Conservation (phyloP, 2,329 filamentous ascomycete genomes). For the Pseudogymnoascus destructans region DNA sequence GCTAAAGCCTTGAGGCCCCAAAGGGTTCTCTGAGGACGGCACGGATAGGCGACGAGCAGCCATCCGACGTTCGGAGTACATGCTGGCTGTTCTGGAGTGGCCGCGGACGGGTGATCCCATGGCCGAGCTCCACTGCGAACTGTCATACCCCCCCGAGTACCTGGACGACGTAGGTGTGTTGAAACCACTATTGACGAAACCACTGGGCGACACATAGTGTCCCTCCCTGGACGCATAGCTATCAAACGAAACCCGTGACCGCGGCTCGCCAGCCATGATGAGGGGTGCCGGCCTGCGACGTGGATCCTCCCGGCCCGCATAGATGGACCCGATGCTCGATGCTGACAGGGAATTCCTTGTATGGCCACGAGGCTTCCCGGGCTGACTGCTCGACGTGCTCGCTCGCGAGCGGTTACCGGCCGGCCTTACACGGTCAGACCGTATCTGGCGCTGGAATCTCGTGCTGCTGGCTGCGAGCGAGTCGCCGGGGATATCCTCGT, state of each 20-base stretch:
- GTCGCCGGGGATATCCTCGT: conserved; percentile 89
- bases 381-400: conserved; percentile 61
- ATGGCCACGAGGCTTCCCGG: conserved; percentile 62
- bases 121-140: conserved; percentile 57
- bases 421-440: conserved; percentile 71
- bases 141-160: conserved; percentile 63
- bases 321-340: conserved; percentile 69
- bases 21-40: conserved; percentile 62
- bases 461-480: conserved; percentile 88
- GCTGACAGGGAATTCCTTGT: conserved; percentile 70
- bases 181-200: conserved; percentile 37
- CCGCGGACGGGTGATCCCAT: conserved; percentile 61
- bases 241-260: conserved; percentile 54
- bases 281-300: conserved; percentile 67
- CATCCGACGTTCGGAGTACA: conserved; percentile 53
- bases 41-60: conserved; percentile 70
- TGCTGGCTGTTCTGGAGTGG: conserved; percentile 56
- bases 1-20: conserved; percentile 43
- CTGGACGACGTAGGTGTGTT: conserved; percentile 76
- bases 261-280: conserved; percentile 64
- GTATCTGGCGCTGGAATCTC: conserved; percentile 80
- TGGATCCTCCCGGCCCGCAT: conserved; percentile 49
- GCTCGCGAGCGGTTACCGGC: conserved; percentile 60
- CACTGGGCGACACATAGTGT: conserved; percentile 54
- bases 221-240: conserved; percentile 49